Percentiles rank a stretch among this genome's conserved stretches.
Evolutionary conservation across 495 filamentous ascomycete species (phyloP).

Genomic region (Aspergillus cavernicola): DNA sequence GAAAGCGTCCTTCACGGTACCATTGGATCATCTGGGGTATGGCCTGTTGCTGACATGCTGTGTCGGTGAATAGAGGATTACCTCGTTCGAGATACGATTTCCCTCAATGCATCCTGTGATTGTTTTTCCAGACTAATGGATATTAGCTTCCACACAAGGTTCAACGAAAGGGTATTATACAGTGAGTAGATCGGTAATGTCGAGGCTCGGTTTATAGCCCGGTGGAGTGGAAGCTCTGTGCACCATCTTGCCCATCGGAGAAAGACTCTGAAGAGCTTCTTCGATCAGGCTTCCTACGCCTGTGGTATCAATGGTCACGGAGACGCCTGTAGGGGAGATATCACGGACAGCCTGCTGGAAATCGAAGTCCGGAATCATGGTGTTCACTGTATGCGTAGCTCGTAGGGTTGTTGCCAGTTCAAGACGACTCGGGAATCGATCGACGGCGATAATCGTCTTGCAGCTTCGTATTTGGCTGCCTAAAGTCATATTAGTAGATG

Average conservation of each 20-base stretch:
- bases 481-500: conserved; percentile 13
- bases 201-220: conserved; percentile 18
- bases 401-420: background rate
- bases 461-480: conserved; percentile 4
- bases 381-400: conserved; percentile 17
- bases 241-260: conserved; percentile 26
- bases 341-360: conserved; percentile 21
- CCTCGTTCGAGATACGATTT: conserved; percentile 13
- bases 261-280: conserved; percentile 26
- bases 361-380: conserved; percentile 8
- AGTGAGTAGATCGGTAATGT: background rate
- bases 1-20: conserved; percentile 36
- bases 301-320: conserved; percentile 36
- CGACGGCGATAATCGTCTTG: conserved; percentile 31
- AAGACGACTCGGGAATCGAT: conserved; percentile 16
- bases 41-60: conserved; percentile 14
- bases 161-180: background rate
- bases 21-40: conserved; percentile 34
- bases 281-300: conserved; percentile 31
- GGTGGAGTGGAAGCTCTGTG: conserved; percentile 33
- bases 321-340: conserved; percentile 18
- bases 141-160: background rate
- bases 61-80: background rate
- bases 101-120: conserved; percentile 23
- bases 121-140: conserved; percentile 12